Conservation (phyloP, 2,329 filamentous ascomycete genomes). For the Colletotrichum trifolii region DNA sequence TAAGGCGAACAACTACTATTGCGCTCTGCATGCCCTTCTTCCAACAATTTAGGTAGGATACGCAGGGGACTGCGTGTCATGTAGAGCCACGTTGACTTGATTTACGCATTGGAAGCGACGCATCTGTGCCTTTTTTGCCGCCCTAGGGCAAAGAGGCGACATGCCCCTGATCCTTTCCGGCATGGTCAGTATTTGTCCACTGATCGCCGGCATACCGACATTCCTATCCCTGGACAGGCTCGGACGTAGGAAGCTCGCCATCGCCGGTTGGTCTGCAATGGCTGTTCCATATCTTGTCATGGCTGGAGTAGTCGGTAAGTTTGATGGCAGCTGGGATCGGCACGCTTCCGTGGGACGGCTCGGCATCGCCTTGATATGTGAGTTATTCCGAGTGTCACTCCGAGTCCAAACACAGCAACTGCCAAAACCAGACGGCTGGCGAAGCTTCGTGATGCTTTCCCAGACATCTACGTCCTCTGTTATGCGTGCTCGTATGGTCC, state of each 20-base stretch:
- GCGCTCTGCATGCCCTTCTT: constrained; percentile 46
- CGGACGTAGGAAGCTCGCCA: constrained; percentile 44
- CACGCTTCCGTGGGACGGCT: constrained; percentile 18
- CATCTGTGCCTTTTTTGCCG: constrained; percentile 41
- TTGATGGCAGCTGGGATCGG: constrained; percentile 11
- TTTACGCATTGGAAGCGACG: constrained; percentile 36
- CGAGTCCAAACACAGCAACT: neutral
- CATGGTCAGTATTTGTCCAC: constrained; percentile 48
- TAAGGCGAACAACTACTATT: constrained; percentile 51
- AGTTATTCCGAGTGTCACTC: neutral
- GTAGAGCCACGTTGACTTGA: too few relatives aligned
- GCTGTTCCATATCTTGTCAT: constrained; percentile 26
- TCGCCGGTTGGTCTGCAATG: constrained; percentile 45
- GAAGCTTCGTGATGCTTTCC: constrained; percentile 12
- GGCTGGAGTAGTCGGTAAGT: constrained; percentile 15
- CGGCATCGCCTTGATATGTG: constrained; percentile 18
- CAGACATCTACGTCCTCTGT: constrained; percentile 45
- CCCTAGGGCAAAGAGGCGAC: constrained; percentile 43
- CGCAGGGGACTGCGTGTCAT: neutral
- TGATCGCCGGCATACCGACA: constrained; percentile 43
- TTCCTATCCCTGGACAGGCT: constrained; percentile 46
- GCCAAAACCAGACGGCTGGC: neutral
- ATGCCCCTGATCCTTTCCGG: constrained; percentile 47
- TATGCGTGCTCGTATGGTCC: constrained; percentile 47
- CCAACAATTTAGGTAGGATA: constrained; percentile 37